A percentile compares a stretch with the other conserved stretches of the same genome.
phyloP scores from a whole-genome alignment of 768 basidiomycete species.

The Stropharia rugosoannulata region DNA sequence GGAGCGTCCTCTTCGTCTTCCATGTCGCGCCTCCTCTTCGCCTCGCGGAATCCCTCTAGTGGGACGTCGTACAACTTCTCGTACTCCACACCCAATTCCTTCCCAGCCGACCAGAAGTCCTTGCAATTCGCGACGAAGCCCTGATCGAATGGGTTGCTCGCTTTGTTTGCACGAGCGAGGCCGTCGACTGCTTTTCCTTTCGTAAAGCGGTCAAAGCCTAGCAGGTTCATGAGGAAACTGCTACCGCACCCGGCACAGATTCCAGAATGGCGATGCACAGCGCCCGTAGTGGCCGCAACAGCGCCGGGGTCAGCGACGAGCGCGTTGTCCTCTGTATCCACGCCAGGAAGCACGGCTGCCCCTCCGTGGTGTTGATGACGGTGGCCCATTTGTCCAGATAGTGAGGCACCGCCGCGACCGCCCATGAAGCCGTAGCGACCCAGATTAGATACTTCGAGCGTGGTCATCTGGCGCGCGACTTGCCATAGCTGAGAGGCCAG shows the following conservation, averaged over 20 bases:
- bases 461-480: slow-evolving; percentile 92
- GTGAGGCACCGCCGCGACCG: slow-evolving; percentile 71
- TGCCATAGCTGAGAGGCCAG: slow-evolving; percentile 90
- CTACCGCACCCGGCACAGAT: slow-evolving; percentile 44
- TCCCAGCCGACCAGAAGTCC: slow-evolving; percentile 92
- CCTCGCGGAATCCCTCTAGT: slow-evolving; percentile 77
- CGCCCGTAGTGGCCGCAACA: slow-evolving; percentile 27
- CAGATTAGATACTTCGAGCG: slow-evolving; percentile 92
- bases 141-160: slow-evolving; percentile 90
- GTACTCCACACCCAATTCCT: slow-evolving; percentile 88
- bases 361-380: slow-evolving; percentile 43
- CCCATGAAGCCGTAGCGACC: slow-evolving; percentile 98
- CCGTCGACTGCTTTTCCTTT: slow-evolving; percentile 88
- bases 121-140: slow-evolving; percentile 78
- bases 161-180: slow-evolving; percentile 70
- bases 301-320: slow-evolving; percentile 29
- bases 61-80: slow-evolving; percentile 89
- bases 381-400: slow-evolving; percentile 77
- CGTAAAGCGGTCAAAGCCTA: slow-evolving; percentile 94
- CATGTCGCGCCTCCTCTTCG: slow-evolving; percentile 55
- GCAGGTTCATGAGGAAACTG: slow-evolving; percentile 83
- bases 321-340: slow-evolving; percentile 46
- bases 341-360: slow-evolving; percentile 33
- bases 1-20: slow-evolving; percentile 58
- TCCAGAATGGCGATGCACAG: slow-evolving; percentile 47